Evolutionary conservation across 2,329 filamentous ascomycete species (phyloP).

Genomic region (Ophiostoma montium): DNA sequence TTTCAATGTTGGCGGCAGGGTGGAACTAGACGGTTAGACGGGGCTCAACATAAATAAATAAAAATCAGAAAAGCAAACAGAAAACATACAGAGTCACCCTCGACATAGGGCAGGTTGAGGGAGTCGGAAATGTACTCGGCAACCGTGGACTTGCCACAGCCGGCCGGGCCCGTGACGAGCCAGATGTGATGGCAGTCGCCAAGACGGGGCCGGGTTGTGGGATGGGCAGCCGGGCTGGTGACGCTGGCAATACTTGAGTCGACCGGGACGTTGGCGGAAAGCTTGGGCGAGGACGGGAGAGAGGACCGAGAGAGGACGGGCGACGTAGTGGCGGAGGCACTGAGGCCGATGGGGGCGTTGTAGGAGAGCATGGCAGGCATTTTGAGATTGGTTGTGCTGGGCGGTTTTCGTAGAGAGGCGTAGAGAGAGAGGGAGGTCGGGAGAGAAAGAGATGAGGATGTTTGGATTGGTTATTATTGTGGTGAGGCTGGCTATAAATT

Average conservation of each 20-base stretch:
- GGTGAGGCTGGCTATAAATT: not conserved
- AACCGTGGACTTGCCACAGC: constrained; percentile 67
- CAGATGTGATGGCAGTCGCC: constrained; percentile 50
- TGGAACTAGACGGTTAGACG: constrained; percentile 42
- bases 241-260: not conserved
- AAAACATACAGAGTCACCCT: constrained; percentile 56
- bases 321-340: not conserved
- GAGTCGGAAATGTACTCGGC: constrained; percentile 48
- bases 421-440: not conserved
- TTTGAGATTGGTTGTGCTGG: not conserved
- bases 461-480: not conserved
- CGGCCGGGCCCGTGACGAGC: constrained; percentile 66
- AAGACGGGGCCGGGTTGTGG: not conserved
- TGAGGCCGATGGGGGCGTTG: constrained; percentile 2
- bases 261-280: not conserved
- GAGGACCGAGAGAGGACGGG: not conserved
- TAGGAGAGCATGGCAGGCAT: constrained; percentile 7
- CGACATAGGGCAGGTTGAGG: constrained; percentile 56
- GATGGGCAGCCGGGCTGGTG: not conserved
- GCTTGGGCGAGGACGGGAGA: constrained; percentile 5
- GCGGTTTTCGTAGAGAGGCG: not conserved
- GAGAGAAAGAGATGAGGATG: not conserved
- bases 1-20: constrained; percentile 66
- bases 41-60: not conserved
- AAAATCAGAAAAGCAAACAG: not conserved